These are phyloP conservation scores for Euptelea pleiosperma DNA, from an alignment of 164 flowering plant genomes.

Conservation along the genomic window DNA sequence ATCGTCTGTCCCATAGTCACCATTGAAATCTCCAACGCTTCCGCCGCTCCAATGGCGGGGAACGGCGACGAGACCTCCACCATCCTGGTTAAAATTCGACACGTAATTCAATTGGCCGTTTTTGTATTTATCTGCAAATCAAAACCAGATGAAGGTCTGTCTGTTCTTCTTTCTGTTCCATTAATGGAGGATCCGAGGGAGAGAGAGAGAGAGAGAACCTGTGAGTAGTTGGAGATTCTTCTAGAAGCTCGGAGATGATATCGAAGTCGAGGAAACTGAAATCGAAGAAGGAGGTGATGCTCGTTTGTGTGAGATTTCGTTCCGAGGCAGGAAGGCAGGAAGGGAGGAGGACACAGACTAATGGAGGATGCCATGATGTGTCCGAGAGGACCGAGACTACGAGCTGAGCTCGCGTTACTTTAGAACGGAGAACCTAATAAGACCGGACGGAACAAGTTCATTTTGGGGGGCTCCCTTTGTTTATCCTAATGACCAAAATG, in stretches of 20 bases:
- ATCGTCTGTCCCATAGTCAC: slow-evolving; percentile 38
- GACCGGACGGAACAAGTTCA: too few species aligned
- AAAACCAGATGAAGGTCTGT: background rate
- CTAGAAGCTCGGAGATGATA: slow-evolving; percentile 31
- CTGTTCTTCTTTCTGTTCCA: background rate
- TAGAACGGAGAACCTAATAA: too few species aligned
- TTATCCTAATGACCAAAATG: too few species aligned
- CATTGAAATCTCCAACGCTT: slow-evolving; percentile 14
- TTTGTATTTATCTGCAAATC: slow-evolving; percentile 6
- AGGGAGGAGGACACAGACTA: background rate
- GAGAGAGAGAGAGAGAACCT: slow-evolving; percentile 24
- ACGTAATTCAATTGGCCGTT: background rate
- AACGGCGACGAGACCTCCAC: slow-evolving; percentile 24
- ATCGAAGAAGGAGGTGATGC: background rate
- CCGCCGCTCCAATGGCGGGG: slow-evolving; percentile 41
- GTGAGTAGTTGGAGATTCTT: slow-evolving; percentile 31
- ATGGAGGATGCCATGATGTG: slow-evolving; percentile 1
- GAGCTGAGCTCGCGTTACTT: too few species aligned
- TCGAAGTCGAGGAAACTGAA: background rate
- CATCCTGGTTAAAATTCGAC: slow-evolving; percentile 34
- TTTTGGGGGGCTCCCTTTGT: too few species aligned
- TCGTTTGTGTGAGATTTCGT: background rate
- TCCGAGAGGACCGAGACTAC: too few species aligned
- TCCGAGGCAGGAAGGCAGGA: background rate
- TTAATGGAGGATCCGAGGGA: background rate